Percentiles rank a stretch among this genome's conserved stretches.
Conservation (phyloP, 352 stramenopile species). For the Discostella stelligera region DNA sequence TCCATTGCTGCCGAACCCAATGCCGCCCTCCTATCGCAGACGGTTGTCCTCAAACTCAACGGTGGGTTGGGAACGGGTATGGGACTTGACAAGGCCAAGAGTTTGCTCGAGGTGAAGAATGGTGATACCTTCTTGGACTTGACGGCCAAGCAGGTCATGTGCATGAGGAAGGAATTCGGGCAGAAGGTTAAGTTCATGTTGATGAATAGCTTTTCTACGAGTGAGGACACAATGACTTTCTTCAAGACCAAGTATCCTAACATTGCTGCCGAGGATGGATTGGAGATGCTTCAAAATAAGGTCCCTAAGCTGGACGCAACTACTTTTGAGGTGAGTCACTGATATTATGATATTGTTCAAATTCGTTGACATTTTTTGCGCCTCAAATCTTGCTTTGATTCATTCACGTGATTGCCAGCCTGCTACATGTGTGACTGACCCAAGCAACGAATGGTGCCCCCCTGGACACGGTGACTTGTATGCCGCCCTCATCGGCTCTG, state of each 20-base stretch:
- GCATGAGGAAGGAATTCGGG: slow-evolving; percentile 91
- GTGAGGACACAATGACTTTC: slow-evolving; percentile 96
- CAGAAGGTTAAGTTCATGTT: slow-evolving; percentile 98
- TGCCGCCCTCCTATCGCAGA: slow-evolving; percentile 90
- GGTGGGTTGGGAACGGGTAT: slow-evolving; percentile 98
- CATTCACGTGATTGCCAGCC: slow-evolving; percentile 36
- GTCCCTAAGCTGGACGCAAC: slow-evolving; percentile 92
- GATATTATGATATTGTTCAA: neutral
- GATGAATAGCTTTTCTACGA: slow-evolving; percentile 99
- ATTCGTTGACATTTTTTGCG: slow-evolving; percentile 1
- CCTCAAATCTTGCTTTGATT: neutral
- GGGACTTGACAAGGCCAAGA: slow-evolving; percentile 91
- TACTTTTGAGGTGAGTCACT: slow-evolving; percentile 75
- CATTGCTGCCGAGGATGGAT: slow-evolving; percentile 90
- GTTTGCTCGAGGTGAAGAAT: slow-evolving; percentile 80
- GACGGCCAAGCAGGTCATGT: slow-evolving; percentile 96
- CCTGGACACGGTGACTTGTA: slow-evolving; percentile 99
- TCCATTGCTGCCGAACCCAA: slow-evolving; percentile 60
- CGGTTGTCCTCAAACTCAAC: slow-evolving; percentile 99
- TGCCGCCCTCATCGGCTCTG: slow-evolving; percentile 95
- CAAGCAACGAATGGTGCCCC: slow-evolving; percentile 94
- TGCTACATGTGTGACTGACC: slow-evolving; percentile 81
- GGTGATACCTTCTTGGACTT: slow-evolving; percentile 98
- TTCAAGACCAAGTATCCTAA: slow-evolving; percentile 97
- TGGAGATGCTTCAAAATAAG: slow-evolving; percentile 99